Conservation (phyloP, 2,329 filamentous ascomycete genomes). For the Tolypocladium inflatum region DNA sequence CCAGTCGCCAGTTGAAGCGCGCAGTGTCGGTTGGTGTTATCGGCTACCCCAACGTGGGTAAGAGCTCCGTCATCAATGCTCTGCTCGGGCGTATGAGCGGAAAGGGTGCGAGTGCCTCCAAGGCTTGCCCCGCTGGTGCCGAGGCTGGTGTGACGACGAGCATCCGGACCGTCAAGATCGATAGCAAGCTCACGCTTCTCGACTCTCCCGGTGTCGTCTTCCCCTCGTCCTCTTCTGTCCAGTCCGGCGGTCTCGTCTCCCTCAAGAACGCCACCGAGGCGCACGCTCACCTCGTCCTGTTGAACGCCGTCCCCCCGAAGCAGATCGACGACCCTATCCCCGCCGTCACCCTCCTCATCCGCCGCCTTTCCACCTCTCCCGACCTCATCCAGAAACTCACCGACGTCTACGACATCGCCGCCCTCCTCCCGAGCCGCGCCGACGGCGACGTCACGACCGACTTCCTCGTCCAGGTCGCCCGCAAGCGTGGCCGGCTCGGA, state of each 20-base stretch:
- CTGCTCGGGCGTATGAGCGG: conserved; percentile 68
- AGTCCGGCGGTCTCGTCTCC: conserved; percentile 31
- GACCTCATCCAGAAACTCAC: conserved; percentile 72
- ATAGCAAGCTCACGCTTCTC: conserved; percentile 86
- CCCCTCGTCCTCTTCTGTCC: conserved; percentile 48
- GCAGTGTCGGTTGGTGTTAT: conserved; percentile 88
- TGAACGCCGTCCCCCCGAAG: conserved; percentile 88
- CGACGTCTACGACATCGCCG: conserved; percentile 73
- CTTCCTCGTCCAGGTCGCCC: conserved; percentile 88
- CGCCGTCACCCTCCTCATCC: conserved; percentile 75
- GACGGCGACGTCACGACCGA: conserved; percentile 75
- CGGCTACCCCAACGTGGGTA: conserved; percentile 92
- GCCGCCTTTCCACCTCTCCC: conserved; percentile 63
- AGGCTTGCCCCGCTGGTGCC: conserved; percentile 76
- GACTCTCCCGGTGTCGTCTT: conserved; percentile 95
- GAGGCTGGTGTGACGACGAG: conserved; percentile 89
- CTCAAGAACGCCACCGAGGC: conserved; percentile 59
- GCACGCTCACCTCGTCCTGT: conserved; percentile 74
- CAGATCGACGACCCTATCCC: conserved; percentile 89
- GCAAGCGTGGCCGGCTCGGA: conserved; percentile 82
- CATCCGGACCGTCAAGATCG: conserved; percentile 83
- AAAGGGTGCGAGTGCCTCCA: conserved; percentile 44
- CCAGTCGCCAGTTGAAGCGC: conserved; percentile 75
- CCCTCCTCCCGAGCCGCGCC: conserved; percentile 57
- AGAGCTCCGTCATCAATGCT: conserved; percentile 93